These are phyloP conservation scores for Lepidium africanum DNA, from an alignment of 345 rosid species.

Conservation along the genomic window DNA sequence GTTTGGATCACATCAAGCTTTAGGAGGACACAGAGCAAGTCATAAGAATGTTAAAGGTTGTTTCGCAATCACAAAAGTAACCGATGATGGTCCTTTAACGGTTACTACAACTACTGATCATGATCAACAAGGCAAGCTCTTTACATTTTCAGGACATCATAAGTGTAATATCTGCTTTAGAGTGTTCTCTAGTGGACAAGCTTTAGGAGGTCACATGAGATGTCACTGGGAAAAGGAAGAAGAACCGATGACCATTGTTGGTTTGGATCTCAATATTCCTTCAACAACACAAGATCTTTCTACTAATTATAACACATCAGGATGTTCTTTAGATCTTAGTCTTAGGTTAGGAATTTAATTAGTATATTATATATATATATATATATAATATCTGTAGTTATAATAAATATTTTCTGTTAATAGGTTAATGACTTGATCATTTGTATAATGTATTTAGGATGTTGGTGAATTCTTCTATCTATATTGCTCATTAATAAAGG, in stretches of 20 bases:
- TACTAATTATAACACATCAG: slow-evolving; percentile 32
- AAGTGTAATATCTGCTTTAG: slow-evolving; percentile 55
- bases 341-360: slow-evolving; percentile 62
- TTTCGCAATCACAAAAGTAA: slow-evolving; percentile 47
- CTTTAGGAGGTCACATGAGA: slow-evolving; percentile 76
- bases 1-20: slow-evolving; percentile 77
- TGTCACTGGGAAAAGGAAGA: slow-evolving; percentile 66
- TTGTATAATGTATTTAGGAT: background rate
- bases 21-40: slow-evolving; percentile 86
- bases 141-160: slow-evolving; percentile 36
- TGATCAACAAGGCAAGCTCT: slow-evolving; percentile 15
- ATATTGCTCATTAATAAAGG: slow-evolving; percentile 1
- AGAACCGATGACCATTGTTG: slow-evolving; percentile 26
- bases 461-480: background rate
- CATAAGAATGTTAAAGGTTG: slow-evolving; percentile 85
- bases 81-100: slow-evolving; percentile 19
- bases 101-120: slow-evolving; percentile 11
- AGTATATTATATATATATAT: background rate
- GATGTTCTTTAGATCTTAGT: slow-evolving; percentile 58
- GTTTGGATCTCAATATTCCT: slow-evolving; percentile 64
- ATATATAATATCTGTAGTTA: background rate
- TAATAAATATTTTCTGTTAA: slow-evolving; percentile 2
- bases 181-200: slow-evolving; percentile 65
- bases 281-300: slow-evolving; percentile 41
- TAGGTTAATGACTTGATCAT: slow-evolving; percentile 7